A percentile compares a stretch with the other conserved stretches of the same genome.
Conservation (phyloP, 176 grass and related monocot species). For the sorghum (Sorghum bicolor) region Sorghum_bicolor_NCBIv3 NC_012879.2:55420501-55421000, state of each 20-base stretch:
- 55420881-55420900: constrained; percentile 31
- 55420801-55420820: constrained; percentile 19
- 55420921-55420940: constrained; percentile 83
- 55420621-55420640: constrained; percentile 1
- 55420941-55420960: constrained; percentile 53
- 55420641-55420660: constrained; percentile 40
- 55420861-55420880: constrained; percentile 45
- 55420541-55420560: constrained; percentile 32
- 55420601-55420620: constrained; percentile 16
- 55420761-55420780: neutral
- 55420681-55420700: constrained; percentile 34
- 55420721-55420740: constrained; percentile 39
- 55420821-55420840: constrained; percentile 33
- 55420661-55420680: constrained; percentile 40
- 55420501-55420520: constrained; percentile 20
- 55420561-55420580: constrained; percentile 33
- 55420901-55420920: constrained; percentile 16
- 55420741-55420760: neutral
- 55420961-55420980: constrained; percentile 57
- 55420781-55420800: neutral
- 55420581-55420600: neutral
- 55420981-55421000: constrained; percentile 22
- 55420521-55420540: constrained; percentile 27
- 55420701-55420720: constrained; percentile 27
- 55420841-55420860: neutral